Conservation (phyloP, 352 stramenopile genomes). For the Phytopythium montanum region DNA sequence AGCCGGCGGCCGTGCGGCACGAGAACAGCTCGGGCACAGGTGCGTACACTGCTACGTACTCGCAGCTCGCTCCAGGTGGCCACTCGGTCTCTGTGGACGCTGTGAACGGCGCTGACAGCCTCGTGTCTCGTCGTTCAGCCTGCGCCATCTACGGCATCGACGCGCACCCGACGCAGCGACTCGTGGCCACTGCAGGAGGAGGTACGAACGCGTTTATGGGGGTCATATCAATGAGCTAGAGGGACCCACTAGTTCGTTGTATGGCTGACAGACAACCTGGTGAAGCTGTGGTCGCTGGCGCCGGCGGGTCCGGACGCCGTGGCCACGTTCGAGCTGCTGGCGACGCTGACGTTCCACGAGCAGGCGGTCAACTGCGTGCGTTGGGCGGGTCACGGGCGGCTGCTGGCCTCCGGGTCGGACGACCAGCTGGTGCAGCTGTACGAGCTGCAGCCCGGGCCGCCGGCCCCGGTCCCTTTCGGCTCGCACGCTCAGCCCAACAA, state of each 20-base stretch:
- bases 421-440: conserved; percentile 85
- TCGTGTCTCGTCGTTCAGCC: conserved; percentile 21
- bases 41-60: conserved; percentile 18
- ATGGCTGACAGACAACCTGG: conserved; percentile 43
- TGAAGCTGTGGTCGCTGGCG: conserved; percentile 81
- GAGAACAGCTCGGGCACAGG: conserved; percentile 64
- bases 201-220: conserved; percentile 16
- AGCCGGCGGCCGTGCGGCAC: conserved; percentile 73
- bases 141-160: conserved; percentile 85
- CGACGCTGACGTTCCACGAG: conserved; percentile 77
- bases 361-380: conserved; percentile 86
- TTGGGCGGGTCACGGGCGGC: conserved; percentile 73
- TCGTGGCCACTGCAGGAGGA: conserved; percentile 79
- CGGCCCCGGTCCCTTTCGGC: conserved; percentile 71
- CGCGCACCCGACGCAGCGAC: conserved; percentile 61
- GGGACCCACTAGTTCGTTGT: background rate
- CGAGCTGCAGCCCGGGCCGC: conserved; percentile 58
- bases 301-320: conserved; percentile 33
- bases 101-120: background rate
- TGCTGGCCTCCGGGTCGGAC: conserved; percentile 80
- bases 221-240: background rate
- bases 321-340: conserved; percentile 74
- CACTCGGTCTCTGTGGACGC: too few relatives aligned
- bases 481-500: conserved; percentile 79
- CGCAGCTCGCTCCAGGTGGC: background rate